Base-by-base conservation (phyloP, 2,329 filamentous ascomycete species). In the Alternaria atra region DNA sequence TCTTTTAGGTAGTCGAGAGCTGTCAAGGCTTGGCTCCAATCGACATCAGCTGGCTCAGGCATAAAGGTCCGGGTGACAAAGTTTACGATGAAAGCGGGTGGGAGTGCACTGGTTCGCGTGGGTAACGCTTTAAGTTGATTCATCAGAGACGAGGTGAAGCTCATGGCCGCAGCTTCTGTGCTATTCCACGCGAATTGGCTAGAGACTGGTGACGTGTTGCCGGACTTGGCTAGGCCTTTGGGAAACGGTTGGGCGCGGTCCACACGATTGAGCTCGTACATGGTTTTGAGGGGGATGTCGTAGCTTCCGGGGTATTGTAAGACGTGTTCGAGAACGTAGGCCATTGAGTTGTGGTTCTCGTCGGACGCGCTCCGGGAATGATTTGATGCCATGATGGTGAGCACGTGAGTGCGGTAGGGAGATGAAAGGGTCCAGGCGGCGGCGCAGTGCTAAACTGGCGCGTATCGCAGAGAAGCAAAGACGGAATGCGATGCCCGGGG, bases 1-100 rank as follows among this genome's bases (percentile, higher is more conserved):
- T 90, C 87, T 64, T 86, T 87, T 52, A 90, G 81, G 72, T 90
- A 90, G 76, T 90, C 88, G 54, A 90, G 80, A 7, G 86, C 87
- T 3, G 87, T 89, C 64, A 90, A 77, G 17, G 88, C 86, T 72
- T 90, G 87, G 20, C 86, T 85, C 65, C 90, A 90, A 76, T 90
- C 88, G 60, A 90, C 87, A 40, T 83, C 77, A 34, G 83, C 80
- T 9, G 90, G 73, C 44, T 86, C 81, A 2, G 82, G 71, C 23
- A 86, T 82, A 74, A 90, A 90, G 73, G 84, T 86, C 48, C 85
- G 83, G 64, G 84, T 83, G 50, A 90, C 81, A 72, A 90, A 90
- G 12, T 81, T 85, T 40, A 84, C 86, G 64, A 90, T 85, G 76
- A 90, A 90, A 60, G 80, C 82, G 0, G 87, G 86, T 2, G 88